Evolutionary conservation across 1,284 basidiomycete species (phyloP).

Genomic region (Hortiboletus rubellus): DNA sequence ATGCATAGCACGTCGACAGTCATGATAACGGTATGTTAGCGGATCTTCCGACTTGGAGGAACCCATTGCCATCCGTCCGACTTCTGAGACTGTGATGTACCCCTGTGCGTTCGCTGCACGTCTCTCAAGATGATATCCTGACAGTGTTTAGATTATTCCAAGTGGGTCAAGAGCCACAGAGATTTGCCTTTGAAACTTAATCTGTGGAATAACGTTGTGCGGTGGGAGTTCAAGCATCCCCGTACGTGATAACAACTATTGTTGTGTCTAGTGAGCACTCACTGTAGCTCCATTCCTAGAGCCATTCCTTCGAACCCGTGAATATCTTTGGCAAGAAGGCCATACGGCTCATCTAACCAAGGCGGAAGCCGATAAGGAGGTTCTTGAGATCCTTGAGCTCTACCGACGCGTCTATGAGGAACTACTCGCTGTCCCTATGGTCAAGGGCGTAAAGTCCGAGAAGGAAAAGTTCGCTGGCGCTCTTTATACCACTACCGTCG

Average conservation of each 20-base stretch:
- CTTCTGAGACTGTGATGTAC: constrained; percentile 98
- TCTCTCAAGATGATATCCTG: not conserved
- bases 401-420: constrained; percentile 98
- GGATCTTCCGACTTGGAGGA: constrained; percentile 95
- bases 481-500: constrained; percentile 96
- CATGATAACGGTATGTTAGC: constrained; percentile 40
- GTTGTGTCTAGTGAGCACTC: not conserved
- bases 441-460: constrained; percentile 96
- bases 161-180: constrained; percentile 98
- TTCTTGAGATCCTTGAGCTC: constrained; percentile 91
- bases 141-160: constrained; percentile 71
- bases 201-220: constrained; percentile 99
- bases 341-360: constrained; percentile 95
- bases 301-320: constrained; percentile 98
- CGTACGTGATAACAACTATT: constrained; percentile 46
- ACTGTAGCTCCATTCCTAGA: constrained; percentile 49
- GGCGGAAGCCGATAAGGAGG: constrained; percentile 88
- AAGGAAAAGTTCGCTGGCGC: constrained; percentile 99
- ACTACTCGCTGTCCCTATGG: constrained; percentile 95
- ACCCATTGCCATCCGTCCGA: constrained; percentile 97
- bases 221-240: constrained; percentile 99
- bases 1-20: not conserved
- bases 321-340: constrained; percentile 99
- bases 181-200: constrained; percentile 97
- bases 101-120: constrained; percentile 61